These are phyloP conservation scores for Ophiocordyceps sinensis DNA, from an alignment of 2,329 filamentous ascomycete species.

Conservation along the genomic window DNA sequence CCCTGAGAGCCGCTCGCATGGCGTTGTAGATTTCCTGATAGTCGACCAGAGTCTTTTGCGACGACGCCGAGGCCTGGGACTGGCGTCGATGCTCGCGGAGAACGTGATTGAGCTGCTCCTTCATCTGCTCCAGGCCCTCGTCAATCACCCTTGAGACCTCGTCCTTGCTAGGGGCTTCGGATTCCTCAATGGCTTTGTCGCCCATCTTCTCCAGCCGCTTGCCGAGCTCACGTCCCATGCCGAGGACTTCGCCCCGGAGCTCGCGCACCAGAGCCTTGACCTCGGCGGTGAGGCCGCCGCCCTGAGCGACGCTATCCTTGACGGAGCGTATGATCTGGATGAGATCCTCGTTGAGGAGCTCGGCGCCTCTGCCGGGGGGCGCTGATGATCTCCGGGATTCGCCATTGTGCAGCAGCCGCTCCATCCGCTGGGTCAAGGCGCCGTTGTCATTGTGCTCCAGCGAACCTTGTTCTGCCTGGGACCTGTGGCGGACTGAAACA, in stretches of 20 bases:
- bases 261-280: conserved; percentile 85
- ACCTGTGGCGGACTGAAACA: conserved; percentile 2
- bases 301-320: conserved; percentile 80
- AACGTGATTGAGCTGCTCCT: conserved; percentile 67
- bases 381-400: conserved; percentile 30
- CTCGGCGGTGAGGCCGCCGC: conserved; percentile 78
- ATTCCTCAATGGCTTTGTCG: conserved; percentile 27
- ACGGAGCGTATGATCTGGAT: conserved; percentile 71
- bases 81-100: conserved; percentile 62
- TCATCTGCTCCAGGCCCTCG: conserved; percentile 67
- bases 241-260: conserved; percentile 78
- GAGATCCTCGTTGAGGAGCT: conserved; percentile 62
- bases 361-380: conserved; percentile 24
- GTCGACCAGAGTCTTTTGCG: conserved; percentile 48
- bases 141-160: conserved; percentile 67
- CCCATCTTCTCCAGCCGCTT: conserved; percentile 65
- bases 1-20: conserved; percentile 59
- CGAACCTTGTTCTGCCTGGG: conserved; percentile 3
- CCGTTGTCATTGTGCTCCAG: conserved; percentile 4
- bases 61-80: conserved; percentile 47
- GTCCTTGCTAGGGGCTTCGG: conserved; percentile 42
- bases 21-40: conserved; percentile 78
- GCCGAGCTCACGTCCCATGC: conserved; percentile 85
- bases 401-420: conserved; percentile 28
- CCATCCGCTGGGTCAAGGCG: conserved; percentile 25